A percentile compares a stretch with the other conserved stretches of the same genome.
These are phyloP conservation scores for Cytospora paraplurivora DNA, from an alignment of 2,329 filamentous ascomycete genomes.

Conservation along the genomic window DNA sequence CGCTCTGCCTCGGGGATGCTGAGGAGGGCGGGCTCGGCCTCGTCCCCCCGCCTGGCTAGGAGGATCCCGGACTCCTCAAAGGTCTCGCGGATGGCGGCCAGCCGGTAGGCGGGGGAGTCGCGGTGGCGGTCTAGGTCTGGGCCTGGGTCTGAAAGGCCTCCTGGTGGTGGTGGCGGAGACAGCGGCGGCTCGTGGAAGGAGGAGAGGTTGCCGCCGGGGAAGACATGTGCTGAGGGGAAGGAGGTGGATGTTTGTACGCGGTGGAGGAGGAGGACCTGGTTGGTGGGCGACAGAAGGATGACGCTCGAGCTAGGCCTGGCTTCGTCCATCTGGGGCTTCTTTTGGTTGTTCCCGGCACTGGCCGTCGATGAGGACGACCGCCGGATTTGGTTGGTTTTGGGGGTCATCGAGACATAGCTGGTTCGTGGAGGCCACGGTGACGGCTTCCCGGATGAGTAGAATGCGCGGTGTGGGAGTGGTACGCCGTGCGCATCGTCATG, in stretches of 20 bases:
- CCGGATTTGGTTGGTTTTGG: background rate
- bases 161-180: conserved; percentile 36
- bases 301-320: conserved; percentile 57
- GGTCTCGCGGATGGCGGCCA: conserved; percentile 84
- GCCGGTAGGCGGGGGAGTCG: conserved; percentile 74
- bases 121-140: conserved; percentile 59
- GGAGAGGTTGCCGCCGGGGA: conserved; percentile 86
- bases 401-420: background rate
- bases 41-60: conserved; percentile 54
- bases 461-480: background rate
- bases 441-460: background rate
- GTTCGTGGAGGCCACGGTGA: background rate
- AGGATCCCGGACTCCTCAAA: conserved; percentile 95
- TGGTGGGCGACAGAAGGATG: conserved; percentile 79
- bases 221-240: conserved; percentile 92
- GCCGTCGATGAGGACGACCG: conserved; percentile 3
- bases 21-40: conserved; percentile 54
- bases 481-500: no score
- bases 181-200: conserved; percentile 71
- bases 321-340: background rate
- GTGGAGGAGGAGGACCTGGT: conserved; percentile 86
- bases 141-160: conserved; percentile 46
- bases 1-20: conserved; percentile 61
- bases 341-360: background rate
- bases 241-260: conserved; percentile 80